Percentiles rank a stretch among this genome's conserved stretches.
These are phyloP conservation scores for Alternaria sp. DNA, from an alignment of 2,329 filamentous ascomycete genomes.

Conservation along the genomic window DNA sequence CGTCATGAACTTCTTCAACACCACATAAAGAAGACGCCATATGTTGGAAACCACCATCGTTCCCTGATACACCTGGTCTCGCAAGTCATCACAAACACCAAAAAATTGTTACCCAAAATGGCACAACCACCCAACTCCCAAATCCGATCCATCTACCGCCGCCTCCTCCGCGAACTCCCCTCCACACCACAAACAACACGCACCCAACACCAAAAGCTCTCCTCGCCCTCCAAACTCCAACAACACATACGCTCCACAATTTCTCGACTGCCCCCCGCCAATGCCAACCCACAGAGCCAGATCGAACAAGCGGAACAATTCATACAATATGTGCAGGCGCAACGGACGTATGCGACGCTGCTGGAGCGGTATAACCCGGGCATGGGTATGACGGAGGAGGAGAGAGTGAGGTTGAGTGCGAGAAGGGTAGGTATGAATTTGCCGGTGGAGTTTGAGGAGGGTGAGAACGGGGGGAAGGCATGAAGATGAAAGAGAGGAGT, in stretches of 20 bases:
- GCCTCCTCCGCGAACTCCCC: constrained; percentile 87
- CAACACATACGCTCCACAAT: constrained; percentile 72
- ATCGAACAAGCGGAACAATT: constrained; percentile 76
- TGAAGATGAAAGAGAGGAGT: background rate
- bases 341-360: constrained; percentile 80
- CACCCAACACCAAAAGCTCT: constrained; percentile 53
- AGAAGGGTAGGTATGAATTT: constrained; percentile 90
- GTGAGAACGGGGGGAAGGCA: constrained; percentile 13
- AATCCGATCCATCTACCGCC: constrained; percentile 83
- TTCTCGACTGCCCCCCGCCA: constrained; percentile 33
- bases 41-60: background rate
- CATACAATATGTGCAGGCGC: constrained; percentile 81
- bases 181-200: constrained; percentile 62
- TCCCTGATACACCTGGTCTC: background rate
- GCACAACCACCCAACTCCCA: constrained; percentile 52
- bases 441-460: constrained; percentile 66
- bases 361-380: constrained; percentile 94
- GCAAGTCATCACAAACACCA: background rate
- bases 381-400: constrained; percentile 84
- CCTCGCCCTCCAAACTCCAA: constrained; percentile 73
- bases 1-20: constrained; percentile 20
- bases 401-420: constrained; percentile 83
- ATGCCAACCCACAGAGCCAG: constrained; percentile 26
- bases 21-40: background rate
- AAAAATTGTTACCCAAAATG: constrained; percentile 37